Percentiles rank a stretch among this genome's conserved stretches.
phyloP scores from a whole-genome alignment of 805 yeast genomes.

The Zygoascus biomembranicola region DNA sequence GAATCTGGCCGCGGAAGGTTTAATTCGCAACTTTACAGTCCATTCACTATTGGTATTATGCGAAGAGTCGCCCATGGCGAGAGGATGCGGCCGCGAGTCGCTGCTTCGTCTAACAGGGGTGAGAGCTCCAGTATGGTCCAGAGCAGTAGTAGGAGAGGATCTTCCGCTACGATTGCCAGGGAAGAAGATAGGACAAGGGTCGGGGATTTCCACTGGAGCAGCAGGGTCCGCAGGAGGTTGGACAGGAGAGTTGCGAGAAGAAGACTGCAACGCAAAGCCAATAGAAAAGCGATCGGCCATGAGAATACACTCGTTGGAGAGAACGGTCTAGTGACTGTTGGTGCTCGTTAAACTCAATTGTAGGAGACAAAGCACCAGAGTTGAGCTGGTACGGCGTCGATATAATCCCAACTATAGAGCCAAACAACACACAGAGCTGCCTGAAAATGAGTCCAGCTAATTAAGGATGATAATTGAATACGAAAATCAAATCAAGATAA shows the following conservation, averaged over 20 bases:
- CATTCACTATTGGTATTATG: background rate
- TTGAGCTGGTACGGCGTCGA: too few species aligned
- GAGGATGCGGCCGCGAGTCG: background rate
- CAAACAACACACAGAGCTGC: too few species aligned
- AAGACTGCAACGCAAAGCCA: slow-evolving; percentile 9
- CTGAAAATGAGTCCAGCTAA: too few species aligned
- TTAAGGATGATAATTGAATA: too few species aligned
- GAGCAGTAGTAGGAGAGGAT: background rate
- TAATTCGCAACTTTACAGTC: background rate
- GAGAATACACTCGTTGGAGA: too few species aligned
- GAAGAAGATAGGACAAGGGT: slow-evolving; percentile 6
- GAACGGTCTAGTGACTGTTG: too few species aligned
- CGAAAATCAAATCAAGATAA: too few species aligned
- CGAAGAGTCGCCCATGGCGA: background rate
- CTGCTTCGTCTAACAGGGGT: slow-evolving; percentile 7
- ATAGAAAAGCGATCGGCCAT: slow-evolving; percentile 13
- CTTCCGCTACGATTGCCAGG: slow-evolving; percentile 6
- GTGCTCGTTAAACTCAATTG: too few species aligned
- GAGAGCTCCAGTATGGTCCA: slow-evolving; percentile 10
- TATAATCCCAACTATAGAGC: too few species aligned
- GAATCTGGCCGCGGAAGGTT: background rate
- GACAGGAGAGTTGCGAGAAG: slow-evolving; percentile 6
- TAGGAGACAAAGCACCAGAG: too few species aligned
- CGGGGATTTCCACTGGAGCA: slow-evolving; percentile 8
- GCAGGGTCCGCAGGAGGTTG: slow-evolving; percentile 12